Percentiles rank a stretch among this genome's conserved stretches.
Conservation (phyloP, 2,329 filamentous ascomycete species). For the Tolypocladium ovalisporum region DNA sequence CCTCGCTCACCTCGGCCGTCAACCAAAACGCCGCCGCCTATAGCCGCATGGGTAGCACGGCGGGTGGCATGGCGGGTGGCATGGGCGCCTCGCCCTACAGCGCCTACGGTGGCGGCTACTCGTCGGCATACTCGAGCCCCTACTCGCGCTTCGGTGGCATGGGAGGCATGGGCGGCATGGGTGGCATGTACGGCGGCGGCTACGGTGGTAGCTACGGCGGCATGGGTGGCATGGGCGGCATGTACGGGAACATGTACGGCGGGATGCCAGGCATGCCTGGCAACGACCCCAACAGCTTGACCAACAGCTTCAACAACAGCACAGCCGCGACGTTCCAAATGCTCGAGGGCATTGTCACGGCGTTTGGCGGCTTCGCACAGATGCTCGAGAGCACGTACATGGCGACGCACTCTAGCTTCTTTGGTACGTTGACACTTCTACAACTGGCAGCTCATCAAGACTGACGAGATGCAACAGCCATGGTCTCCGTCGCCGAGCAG, state of each 20-base stretch:
- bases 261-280: slow-evolving; percentile 36
- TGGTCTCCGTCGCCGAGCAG: slow-evolving; percentile 97
- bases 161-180: slow-evolving; percentile 22
- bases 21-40: slow-evolving; percentile 85
- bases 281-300: slow-evolving; percentile 87
- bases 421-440: slow-evolving; percentile 50
- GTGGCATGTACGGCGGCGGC: slow-evolving; percentile 21
- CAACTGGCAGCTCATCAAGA: background rate
- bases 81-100: slow-evolving; percentile 34
- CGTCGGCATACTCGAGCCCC: slow-evolving; percentile 27
- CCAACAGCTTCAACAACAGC: slow-evolving; percentile 89
- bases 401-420: slow-evolving; percentile 98
- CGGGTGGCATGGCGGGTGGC: slow-evolving; percentile 5
- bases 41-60: slow-evolving; percentile 38
- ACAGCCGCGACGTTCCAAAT: slow-evolving; percentile 97
- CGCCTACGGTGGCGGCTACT: slow-evolving; percentile 27
- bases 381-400: slow-evolving; percentile 99
- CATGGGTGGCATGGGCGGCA: slow-evolving; percentile 30
- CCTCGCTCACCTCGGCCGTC: slow-evolving; percentile 65
- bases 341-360: slow-evolving; percentile 91
- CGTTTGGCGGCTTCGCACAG: slow-evolving; percentile 95
- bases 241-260: slow-evolving; percentile 30
- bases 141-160: slow-evolving; percentile 37
- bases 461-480: slow-evolving; percentile 45
- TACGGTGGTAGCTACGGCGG: slow-evolving; percentile 20